Evolutionary conservation across 495 filamentous ascomycete genomes (phyloP), one percentile per base, ranked within the genome.

Genomic region (Cercophora newfieldiana): DNA sequence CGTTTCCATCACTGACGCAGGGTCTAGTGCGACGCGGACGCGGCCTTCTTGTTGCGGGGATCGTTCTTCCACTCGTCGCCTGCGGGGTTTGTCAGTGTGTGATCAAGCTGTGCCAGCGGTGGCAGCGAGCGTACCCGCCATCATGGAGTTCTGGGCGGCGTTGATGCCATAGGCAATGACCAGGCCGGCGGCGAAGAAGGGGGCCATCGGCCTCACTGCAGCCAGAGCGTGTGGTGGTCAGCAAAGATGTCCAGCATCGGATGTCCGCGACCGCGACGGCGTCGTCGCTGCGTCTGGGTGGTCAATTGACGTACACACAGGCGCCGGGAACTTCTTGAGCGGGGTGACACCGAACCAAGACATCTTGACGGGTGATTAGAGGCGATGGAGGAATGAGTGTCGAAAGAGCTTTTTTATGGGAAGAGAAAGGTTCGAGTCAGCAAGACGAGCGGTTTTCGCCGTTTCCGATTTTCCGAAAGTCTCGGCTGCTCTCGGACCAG

Each of bases 1-100:
- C 49, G 31, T 24, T 47, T 44, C 62, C 66, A 58, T 49, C 51
- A 57, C 64, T 49, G 57, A 24, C 66, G 30, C 61, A 49, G 31
- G 60, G 28, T 22, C 69, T 77, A 79, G 72, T 79, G 75, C 55
- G 74, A 73, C 53, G 78, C 71, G 72, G 85, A 83, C 85, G 89
- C 90, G 47, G 81, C 79, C 75, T 86, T 82, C 71, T 89, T 91
- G 86, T 97, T 97, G 76, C 94, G 87, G 68, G 94, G 94, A 82
- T 98, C 94, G 84, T 95, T 94, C 88, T 91, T 94, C 88, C 85
- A 97, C 78, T 98, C 91, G 65, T 89, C 91, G 81, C 87, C 94
- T 98, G 73, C 69, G 24, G 31, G 57, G 51, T 3, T 25, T 50
- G 72, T 75, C 56, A 80, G 75, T 66, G 66, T 58, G 47, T 48